These are phyloP conservation scores for Stephania yunnanensis DNA, from an alignment of 164 flowering plant genomes.

Conservation along the genomic window DNA sequence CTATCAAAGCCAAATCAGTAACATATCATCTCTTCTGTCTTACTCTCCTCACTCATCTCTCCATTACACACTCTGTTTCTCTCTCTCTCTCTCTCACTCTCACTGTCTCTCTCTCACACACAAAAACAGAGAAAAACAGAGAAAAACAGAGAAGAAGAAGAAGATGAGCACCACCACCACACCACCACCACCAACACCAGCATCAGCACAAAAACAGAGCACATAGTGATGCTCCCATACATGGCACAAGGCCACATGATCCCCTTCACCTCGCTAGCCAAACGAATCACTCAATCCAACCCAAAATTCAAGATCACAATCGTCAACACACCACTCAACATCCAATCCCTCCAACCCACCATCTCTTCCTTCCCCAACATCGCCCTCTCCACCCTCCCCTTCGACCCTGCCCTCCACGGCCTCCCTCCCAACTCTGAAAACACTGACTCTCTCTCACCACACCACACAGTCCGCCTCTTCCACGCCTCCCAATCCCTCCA, in stretches of 20 bases:
- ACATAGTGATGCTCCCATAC: conserved; percentile 2
- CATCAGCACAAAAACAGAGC: too few species aligned
- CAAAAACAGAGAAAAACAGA: too few species aligned
- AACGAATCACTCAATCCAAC: not conserved
- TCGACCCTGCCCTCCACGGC: not conserved
- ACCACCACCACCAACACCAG: too few species aligned
- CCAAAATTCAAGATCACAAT: not conserved
- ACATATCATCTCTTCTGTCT: too few species aligned
- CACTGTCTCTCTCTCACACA: too few species aligned
- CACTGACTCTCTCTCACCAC: not conserved
- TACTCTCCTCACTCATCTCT: too few species aligned
- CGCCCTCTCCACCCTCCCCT: not conserved
- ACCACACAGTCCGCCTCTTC: not conserved
- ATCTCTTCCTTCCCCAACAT: not conserved
- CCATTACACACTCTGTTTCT: too few species aligned
- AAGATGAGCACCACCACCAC: too few species aligned
- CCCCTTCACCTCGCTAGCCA: not conserved
- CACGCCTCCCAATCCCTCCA: not conserved
- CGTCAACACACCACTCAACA: conserved; percentile 3
- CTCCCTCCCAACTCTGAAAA: conserved; percentile 1
- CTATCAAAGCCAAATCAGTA: too few species aligned
- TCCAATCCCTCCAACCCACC: not conserved
- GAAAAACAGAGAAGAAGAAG: too few species aligned
- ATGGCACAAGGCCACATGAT: conserved; percentile 10
- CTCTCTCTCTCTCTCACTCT: too few species aligned